Conservation (phyloP, 768 basidiomycete genomes). For the Cystobasidium tubakii region DNA sequence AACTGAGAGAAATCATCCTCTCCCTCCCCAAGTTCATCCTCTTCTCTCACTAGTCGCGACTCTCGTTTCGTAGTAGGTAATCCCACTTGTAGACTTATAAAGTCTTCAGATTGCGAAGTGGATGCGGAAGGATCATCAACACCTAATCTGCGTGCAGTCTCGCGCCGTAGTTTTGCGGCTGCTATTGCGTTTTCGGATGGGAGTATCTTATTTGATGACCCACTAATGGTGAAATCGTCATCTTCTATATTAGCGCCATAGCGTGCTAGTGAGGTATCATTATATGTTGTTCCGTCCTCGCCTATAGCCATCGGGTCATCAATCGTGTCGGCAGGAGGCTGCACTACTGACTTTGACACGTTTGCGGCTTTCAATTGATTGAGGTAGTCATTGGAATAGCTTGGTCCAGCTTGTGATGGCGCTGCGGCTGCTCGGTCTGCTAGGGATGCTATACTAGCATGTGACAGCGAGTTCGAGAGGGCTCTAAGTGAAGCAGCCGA, state of each 20-base stretch:
- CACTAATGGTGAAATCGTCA: slow-evolving; percentile 45
- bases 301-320: neutral
- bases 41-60: slow-evolving; percentile 51
- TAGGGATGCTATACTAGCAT: slow-evolving; percentile 18
- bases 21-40: slow-evolving; percentile 51
- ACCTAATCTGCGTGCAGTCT: slow-evolving; percentile 46
- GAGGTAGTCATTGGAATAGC: slow-evolving; percentile 27
- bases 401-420: slow-evolving; percentile 11
- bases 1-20: slow-evolving; percentile 43
- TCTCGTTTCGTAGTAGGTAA: slow-evolving; percentile 50
- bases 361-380: slow-evolving; percentile 26
- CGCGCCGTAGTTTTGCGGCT: slow-evolving; percentile 50
- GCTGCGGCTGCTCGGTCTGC: neutral
- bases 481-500: neutral
- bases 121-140: slow-evolving; percentile 38
- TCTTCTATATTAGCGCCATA: slow-evolving; percentile 37
- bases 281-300: neutral
- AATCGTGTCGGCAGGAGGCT: neutral
- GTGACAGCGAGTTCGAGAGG: slow-evolving; percentile 21
- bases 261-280: neutral
- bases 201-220: slow-evolving; percentile 48
- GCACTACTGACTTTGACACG: neutral
- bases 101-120: slow-evolving; percentile 47
- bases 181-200: slow-evolving; percentile 50
- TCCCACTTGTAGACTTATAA: slow-evolving; percentile 50